Evolutionary conservation across 768 basidiomycete species (phyloP).

Genomic region (Xerocomus brunneocitrinus): DNA sequence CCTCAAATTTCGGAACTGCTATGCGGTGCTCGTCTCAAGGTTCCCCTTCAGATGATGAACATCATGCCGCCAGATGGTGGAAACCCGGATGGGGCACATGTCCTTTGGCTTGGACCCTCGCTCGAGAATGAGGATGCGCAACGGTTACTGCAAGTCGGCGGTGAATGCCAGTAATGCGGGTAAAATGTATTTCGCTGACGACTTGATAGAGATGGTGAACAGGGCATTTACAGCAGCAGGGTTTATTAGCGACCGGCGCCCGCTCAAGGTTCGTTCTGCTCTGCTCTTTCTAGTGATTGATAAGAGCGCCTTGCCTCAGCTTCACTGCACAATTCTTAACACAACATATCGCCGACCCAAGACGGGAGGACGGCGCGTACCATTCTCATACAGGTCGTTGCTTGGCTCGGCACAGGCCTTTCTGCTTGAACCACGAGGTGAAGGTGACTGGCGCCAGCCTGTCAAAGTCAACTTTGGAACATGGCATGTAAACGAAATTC

Average conservation of each 20-base stretch:
- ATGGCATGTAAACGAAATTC: conserved; percentile 51
- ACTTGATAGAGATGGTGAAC: conserved; percentile 38
- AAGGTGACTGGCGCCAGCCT: conserved; percentile 15
- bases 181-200: conserved; percentile 3
- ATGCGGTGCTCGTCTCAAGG: conserved; percentile 25
- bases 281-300: neutral
- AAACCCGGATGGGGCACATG: conserved; percentile 42
- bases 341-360: conserved; percentile 40
- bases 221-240: conserved; percentile 37
- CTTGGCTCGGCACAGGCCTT: conserved; percentile 25
- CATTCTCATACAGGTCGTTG: conserved; percentile 41
- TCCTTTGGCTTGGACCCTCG: conserved; percentile 53
- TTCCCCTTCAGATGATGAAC: conserved; percentile 46
- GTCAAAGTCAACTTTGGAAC: conserved; percentile 45
- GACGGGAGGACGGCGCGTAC: conserved; percentile 25
- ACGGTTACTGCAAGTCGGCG: conserved; percentile 31
- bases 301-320: conserved; percentile 21
- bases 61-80: conserved; percentile 43
- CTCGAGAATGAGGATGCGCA: conserved; percentile 28
- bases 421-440: conserved; percentile 1
- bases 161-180: conserved; percentile 23
- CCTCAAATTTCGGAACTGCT: conserved; percentile 43
- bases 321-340: conserved; percentile 51
- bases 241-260: conserved; percentile 44
- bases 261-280: conserved; percentile 41